Conservation (phyloP, 1,284 basidiomycete genomes). For the Cutaneotrichosporon sp. region DNA sequence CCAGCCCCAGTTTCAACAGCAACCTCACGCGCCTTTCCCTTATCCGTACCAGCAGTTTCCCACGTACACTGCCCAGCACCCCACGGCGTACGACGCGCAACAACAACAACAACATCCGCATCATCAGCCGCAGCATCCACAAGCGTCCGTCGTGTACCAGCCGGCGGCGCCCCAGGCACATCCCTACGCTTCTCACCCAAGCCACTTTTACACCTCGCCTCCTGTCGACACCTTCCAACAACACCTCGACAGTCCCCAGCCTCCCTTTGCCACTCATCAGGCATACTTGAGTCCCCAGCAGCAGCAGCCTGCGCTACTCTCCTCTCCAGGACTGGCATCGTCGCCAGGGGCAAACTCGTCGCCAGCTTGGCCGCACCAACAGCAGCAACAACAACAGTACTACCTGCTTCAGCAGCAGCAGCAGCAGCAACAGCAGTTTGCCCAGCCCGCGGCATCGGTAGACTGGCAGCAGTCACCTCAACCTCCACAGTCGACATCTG, state of each 20-base stretch:
- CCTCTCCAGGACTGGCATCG: not conserved
- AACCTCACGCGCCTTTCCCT: not conserved
- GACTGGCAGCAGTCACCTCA: too few species aligned
- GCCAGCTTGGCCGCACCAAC: not conserved
- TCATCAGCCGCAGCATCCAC: not conserved
- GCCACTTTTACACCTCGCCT: slow-evolving; percentile 1
- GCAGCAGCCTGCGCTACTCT: not conserved
- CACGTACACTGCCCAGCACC: too few species aligned
- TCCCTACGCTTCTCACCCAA: not conserved
- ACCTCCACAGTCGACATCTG: too few species aligned
- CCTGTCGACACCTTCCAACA: not conserved
- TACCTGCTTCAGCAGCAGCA: not conserved
- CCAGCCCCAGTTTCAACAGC: not conserved
- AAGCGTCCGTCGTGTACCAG: not conserved
- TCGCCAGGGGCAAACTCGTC: not conserved
- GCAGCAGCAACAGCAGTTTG: not conserved
- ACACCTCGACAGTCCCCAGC: not conserved
- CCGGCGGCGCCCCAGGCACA: not conserved
- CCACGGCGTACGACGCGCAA: too few species aligned
- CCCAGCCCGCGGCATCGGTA: not conserved
- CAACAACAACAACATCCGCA: not conserved
- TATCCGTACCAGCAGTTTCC: too few species aligned
- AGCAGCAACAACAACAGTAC: slow-evolving; percentile 1
- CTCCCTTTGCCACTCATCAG: not conserved
- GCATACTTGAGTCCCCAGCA: not conserved